A percentile compares a stretch with the other conserved stretches of the same genome.
These are phyloP conservation scores for Mucor plumbeus DNA, from an alignment of 371 early-diverging fungal species.

Conservation along the genomic window DNA sequence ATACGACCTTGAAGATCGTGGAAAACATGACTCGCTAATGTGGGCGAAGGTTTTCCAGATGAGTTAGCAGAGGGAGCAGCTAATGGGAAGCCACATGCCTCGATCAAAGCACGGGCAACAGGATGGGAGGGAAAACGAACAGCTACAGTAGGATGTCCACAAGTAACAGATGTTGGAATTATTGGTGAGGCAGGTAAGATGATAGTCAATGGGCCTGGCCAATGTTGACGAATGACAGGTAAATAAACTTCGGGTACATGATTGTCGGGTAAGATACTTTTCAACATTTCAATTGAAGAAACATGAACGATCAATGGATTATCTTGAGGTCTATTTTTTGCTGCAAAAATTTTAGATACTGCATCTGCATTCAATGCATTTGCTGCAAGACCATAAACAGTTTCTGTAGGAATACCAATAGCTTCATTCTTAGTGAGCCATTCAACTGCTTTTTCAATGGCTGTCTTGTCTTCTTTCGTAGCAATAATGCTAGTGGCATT, in stretches of 20 bases:
- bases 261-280: conserved; percentile 62
- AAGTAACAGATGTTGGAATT: conserved; percentile 84
- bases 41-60: conserved; percentile 97
- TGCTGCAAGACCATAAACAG: conserved; percentile 99
- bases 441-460: conserved; percentile 54
- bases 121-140: conserved; percentile 96
- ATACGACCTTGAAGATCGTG: conserved; percentile 89
- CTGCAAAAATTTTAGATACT: conserved; percentile 84
- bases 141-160: conserved; percentile 89
- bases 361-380: conserved; percentile 81
- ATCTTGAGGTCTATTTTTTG: conserved; percentile 96
- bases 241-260: conserved; percentile 71
- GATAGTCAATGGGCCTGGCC: conserved; percentile 99
- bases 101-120: conserved; percentile 90
- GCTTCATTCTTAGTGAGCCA: conserved; percentile 55
- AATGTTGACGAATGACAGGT: conserved; percentile 71
- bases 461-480: conserved; percentile 28
- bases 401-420: conserved; percentile 99
- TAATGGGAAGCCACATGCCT: conserved; percentile 87
- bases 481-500: conserved; percentile 32
- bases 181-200: conserved; percentile 78
- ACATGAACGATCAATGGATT: conserved; percentile 99
- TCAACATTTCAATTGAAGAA: conserved; percentile 90
- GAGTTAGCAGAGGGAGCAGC: conserved; percentile 99
- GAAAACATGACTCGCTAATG: conserved; percentile 89